Conservation (phyloP, 306 rosid genomes). For the Malus asiatica region DNA sequence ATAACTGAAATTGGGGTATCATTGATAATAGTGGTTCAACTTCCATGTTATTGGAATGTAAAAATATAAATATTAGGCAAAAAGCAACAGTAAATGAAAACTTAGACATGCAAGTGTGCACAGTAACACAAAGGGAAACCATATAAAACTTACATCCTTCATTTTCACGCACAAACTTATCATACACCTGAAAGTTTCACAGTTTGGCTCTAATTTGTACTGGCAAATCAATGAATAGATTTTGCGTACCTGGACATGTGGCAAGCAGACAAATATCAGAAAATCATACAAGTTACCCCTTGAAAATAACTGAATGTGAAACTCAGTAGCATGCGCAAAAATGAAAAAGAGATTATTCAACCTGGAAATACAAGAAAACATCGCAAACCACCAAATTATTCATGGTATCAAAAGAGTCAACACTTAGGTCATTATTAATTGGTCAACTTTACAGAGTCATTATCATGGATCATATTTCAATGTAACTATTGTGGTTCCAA, state of each 20-base stretch:
- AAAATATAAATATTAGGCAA: constrained; percentile 2
- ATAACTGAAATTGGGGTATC: neutral
- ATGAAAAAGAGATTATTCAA: neutral
- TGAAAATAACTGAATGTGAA: neutral
- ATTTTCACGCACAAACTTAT: constrained; percentile 48
- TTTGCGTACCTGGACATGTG: constrained; percentile 47
- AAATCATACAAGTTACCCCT: neutral
- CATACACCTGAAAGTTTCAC: constrained; percentile 63
- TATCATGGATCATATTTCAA: neutral
- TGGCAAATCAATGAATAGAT: constrained; percentile 46
- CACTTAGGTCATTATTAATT: too few relatives aligned
- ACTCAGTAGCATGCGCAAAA: neutral
- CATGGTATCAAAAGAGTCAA: too few relatives aligned
- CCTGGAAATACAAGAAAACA: neutral
- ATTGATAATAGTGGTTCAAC: neutral
- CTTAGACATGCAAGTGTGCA: constrained; percentile 4
- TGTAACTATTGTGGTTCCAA: neutral
- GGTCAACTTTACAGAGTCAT: too few relatives aligned
- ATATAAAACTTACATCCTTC: constrained; percentile 61
- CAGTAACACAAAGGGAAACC: neutral
- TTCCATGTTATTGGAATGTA: neutral
- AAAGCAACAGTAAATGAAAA: constrained; percentile 11
- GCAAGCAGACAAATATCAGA: constrained; percentile 8
- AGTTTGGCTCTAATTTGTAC: constrained; percentile 34
- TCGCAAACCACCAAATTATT: neutral